Conservation (phyloP, 805 yeast genomes). For the Saccharomyces mikatae region DNA sequence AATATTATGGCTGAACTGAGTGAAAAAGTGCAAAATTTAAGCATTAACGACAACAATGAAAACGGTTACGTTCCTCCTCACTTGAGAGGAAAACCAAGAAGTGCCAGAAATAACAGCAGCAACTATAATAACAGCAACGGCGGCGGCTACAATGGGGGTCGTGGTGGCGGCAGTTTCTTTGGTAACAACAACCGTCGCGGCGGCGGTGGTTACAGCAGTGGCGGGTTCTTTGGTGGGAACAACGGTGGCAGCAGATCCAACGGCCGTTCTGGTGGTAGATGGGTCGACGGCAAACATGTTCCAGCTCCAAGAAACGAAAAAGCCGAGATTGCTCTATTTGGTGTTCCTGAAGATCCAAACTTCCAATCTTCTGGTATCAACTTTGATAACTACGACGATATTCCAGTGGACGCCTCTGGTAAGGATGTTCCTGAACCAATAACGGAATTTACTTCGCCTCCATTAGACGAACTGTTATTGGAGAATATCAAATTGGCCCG, state of each 20-base stretch:
- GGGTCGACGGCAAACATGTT: conserved; percentile 79
- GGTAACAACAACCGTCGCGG: conserved; percentile 24
- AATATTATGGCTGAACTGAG: conserved; percentile 50
- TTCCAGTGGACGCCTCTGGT: conserved; percentile 97
- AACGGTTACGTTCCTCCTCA: conserved; percentile 43
- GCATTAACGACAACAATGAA: conserved; percentile 32
- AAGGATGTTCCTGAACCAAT: conserved; percentile 91
- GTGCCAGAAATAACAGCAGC: conserved; percentile 11
- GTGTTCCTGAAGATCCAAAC: conserved; percentile 54
- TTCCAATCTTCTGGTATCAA: conserved; percentile 95
- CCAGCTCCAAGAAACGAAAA: conserved; percentile 68
- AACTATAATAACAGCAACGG: conserved; percentile 31
- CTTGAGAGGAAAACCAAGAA: conserved; percentile 31
- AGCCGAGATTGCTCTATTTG: conserved; percentile 75
- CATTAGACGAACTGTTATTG: conserved; percentile 76
- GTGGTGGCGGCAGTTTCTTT: conserved; percentile 30
- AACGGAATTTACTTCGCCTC: conserved; percentile 80
- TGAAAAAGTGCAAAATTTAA: conserved; percentile 49
- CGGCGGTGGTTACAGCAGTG: conserved; percentile 31
- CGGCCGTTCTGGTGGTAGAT: conserved; percentile 51
- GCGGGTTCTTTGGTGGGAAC: conserved; percentile 33
- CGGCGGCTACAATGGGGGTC: conserved; percentile 23
- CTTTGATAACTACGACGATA: conserved; percentile 96
- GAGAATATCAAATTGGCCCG: conserved; percentile 83
- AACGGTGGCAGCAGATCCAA: conserved; percentile 31